phyloP scores from a whole-genome alignment of 441 rosid species.

The Melastoma candidum region DNA sequence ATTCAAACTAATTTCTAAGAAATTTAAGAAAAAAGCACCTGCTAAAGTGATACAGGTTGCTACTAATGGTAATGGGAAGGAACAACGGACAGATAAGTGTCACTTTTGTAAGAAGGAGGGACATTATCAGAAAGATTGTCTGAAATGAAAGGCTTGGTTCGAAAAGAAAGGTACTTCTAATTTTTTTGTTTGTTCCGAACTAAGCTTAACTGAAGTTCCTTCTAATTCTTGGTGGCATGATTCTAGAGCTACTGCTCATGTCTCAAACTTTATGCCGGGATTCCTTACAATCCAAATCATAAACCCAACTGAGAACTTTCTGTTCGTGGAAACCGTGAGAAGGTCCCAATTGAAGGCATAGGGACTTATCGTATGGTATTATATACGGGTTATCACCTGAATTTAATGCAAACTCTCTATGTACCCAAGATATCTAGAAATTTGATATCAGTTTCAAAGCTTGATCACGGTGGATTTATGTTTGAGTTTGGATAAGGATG shows the following conservation, averaged over 20 bases:
- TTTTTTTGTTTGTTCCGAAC: not conserved
- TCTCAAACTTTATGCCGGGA: slow-evolving; percentile 2
- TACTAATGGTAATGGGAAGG: not conserved
- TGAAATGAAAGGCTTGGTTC: no score
- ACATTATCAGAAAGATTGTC: no score
- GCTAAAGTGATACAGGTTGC: not conserved
- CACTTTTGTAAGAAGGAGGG: not conserved
- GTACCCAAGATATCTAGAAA: not conserved
- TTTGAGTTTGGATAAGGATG: slow-evolving; percentile 1
- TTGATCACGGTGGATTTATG: not conserved
- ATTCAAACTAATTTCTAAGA: not conserved
- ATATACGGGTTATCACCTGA: not conserved
- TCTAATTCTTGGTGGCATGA: not conserved
- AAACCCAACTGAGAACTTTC: slow-evolving; percentile 4
- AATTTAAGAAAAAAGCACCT: not conserved
- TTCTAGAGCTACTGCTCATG: no score
- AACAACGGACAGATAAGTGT: not conserved
- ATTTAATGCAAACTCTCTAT: slow-evolving; percentile 4
- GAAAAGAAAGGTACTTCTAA: not conserved
- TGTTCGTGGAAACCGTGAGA: no score
- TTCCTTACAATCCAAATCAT: slow-evolving; percentile 9
- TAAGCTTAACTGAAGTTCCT: not conserved
- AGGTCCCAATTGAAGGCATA: no score
- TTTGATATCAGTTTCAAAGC: slow-evolving; percentile 1
- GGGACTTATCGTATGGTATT: slow-evolving; percentile 1